A percentile compares a stretch with the other conserved stretches of the same genome.
phyloP scores from a whole-genome alignment of 129 eudicot species.

The Helianthus tuberosus region DNA sequence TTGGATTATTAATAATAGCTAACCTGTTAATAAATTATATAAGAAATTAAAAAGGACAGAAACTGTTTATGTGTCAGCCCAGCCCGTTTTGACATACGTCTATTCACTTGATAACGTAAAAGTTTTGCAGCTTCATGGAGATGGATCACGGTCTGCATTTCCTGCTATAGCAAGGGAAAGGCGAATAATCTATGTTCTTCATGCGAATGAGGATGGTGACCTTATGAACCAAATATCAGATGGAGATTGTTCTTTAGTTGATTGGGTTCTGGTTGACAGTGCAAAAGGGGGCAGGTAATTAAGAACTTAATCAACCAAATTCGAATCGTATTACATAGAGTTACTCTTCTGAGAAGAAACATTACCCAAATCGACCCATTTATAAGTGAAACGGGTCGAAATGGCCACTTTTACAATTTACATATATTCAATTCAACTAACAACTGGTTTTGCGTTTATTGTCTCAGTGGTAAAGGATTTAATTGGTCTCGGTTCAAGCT shows the following conservation, averaged over 20 bases:
- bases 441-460: constrained; percentile 3
- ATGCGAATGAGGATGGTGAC: constrained; percentile 69
- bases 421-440: constrained; percentile 13
- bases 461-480: constrained; percentile 88
- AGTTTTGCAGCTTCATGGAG: constrained; percentile 85
- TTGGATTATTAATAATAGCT: not conserved
- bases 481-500: constrained; percentile 79
- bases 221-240: constrained; percentile 75
- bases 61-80: not conserved
- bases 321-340: not conserved
- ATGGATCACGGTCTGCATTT: constrained; percentile 75
- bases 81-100: not conserved
- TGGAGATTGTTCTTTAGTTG: constrained; percentile 77
- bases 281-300: constrained; percentile 90
- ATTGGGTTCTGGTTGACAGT: constrained; percentile 95
- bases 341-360: not conserved
- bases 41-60: not conserved
- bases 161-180: constrained; percentile 51
- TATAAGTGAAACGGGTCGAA: not conserved
- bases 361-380: not conserved
- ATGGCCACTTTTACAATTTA: not conserved
- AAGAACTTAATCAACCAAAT: not conserved
- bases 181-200: constrained; percentile 76
- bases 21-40: not conserved
- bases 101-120: constrained; percentile 11